A percentile compares a stretch with the other conserved stretches of the same genome.
phyloP scores from a whole-genome alignment of 352 stramenopile species.

The Pythium volutum region DNA sequence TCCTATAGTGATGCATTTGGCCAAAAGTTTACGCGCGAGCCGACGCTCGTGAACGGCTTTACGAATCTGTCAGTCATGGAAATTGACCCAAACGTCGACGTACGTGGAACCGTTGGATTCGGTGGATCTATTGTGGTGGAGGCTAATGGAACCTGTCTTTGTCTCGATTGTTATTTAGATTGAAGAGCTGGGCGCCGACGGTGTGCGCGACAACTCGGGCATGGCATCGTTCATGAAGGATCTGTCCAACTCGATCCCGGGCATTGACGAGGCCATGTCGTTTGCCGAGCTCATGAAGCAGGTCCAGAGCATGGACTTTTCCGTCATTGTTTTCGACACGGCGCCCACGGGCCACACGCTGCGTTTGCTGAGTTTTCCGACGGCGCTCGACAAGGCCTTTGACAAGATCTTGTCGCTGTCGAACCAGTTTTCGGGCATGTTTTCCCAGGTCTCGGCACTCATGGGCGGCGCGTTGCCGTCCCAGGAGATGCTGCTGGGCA shows the following conservation, averaged over 20 bases:
- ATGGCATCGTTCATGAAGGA: slow-evolving; percentile 96
- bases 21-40: slow-evolving; percentile 98
- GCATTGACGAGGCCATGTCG: slow-evolving; percentile 99
- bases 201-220: slow-evolving; percentile 82
- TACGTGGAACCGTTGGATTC: slow-evolving; percentile 36
- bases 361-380: slow-evolving; percentile 96
- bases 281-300: slow-evolving; percentile 99
- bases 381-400: slow-evolving; percentile 97
- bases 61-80: slow-evolving; percentile 98
- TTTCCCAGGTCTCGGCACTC: slow-evolving; percentile 79
- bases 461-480: slow-evolving; percentile 71
- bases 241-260: slow-evolving; percentile 96
- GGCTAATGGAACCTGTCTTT: not conserved
- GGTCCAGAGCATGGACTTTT: slow-evolving; percentile 97
- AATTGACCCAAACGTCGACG: slow-evolving; percentile 93
- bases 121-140: not conserved
- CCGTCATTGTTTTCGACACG: slow-evolving; percentile 98
- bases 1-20: slow-evolving; percentile 95
- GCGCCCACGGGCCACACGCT: slow-evolving; percentile 97
- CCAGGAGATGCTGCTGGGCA: slow-evolving; percentile 94
- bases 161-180: slow-evolving; percentile 37
- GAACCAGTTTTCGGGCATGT: slow-evolving; percentile 88
- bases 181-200: slow-evolving; percentile 79
- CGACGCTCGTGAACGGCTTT: slow-evolving; percentile 97
- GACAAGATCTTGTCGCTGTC: slow-evolving; percentile 98